Base-by-base conservation (phyloP, 495 filamentous ascomycete genomes). In the Immersiella caudata region DNA sequence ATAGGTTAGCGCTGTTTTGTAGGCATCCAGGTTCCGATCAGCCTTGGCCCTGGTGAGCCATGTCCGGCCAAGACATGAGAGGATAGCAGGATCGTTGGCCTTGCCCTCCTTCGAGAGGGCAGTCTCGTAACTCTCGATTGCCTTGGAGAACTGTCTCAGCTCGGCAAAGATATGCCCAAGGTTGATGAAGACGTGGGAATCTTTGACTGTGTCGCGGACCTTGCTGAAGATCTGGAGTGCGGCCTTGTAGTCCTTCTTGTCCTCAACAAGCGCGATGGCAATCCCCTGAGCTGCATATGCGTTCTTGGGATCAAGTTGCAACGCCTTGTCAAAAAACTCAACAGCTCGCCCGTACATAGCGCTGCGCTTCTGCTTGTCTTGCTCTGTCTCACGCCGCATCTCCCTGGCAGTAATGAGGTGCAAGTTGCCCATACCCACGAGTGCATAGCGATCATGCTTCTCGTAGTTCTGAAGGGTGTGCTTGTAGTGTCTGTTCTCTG, bases 241-340 rank as follows among this genome's bases (percentile, higher is more conserved):
- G 49, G 83, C 81, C 64, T 85, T 86, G 78, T 90, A 86, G 70
- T 97, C 92, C 75, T 93, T 96, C 80, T 89, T 93, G 75, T 98
- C 96, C 74, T 99, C 95, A 0, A 95, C 86, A 54, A 98, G 82
- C 2, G 95, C 93, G 71, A 99, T 98, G 8, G 90, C 95, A 68
- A 98, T 89, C 35, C 96, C 95, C 73, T 99, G 96, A 12, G 96
- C 95, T 0, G 95, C 95, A 73, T 96, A 96, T 0, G 96, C 95
- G 68, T 98, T 98, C 78, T 89, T 91, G 0, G 91, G 87, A 72
- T 99, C 95, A 2, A 98, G 81, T 73, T 95, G 93, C 18, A 99
- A 80, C 25, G 93, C 94, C 80, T 99, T 99, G 76, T 98, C 96
- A 75, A 97, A 99, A 81, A 98, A 98, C 75, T 97, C 96, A 12